Base-by-base conservation (phyloP, 768 basidiomycete genomes). In the Trametes coccinea region DNA sequence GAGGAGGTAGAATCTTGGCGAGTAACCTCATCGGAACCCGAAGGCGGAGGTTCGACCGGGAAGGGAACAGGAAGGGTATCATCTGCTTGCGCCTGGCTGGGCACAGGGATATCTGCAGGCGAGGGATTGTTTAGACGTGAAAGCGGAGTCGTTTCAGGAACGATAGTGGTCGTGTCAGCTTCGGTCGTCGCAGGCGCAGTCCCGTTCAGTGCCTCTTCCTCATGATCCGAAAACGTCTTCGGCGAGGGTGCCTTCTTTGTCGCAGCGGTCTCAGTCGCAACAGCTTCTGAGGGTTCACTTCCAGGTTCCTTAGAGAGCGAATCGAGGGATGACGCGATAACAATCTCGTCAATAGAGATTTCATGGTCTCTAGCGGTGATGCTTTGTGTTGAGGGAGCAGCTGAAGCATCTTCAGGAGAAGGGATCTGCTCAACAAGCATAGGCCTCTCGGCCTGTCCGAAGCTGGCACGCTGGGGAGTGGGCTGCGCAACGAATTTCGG, bases 391-490 rank as follows among this genome's bases (percentile, higher is more conserved):
- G 33, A 9, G 17, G 48, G 14, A 30, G 50, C 5, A 14, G 8
- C 1, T n/a, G 33, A 5, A 14, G 31, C 5, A 14, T 37, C 8
- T 17, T 47, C 29, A 39, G 48, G 8, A 17, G 54, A 14, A 5
- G 14, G 5, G 33, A 22, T 45, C 13, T 34, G 45, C 7, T 9
- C 40, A 8, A 37, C 49, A 22, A 58, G 31, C 46, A 50, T 3
- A 4, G 41, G 44, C 10, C 40, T 37, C n/a, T 56, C 61, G 2
- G 45, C 30, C 2, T 53, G 50, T 10, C 27, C 27, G 2, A 50
- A 17, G 27, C 49, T 54, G 40, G 52, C 52, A 27, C 58, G 56
- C 54, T 60, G 62, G 14, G 49, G 66, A 1, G 49, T 53, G 5
- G 59, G 58, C 2, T 49, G 56, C 5, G 56, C 53, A 5, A 61